Evolutionary conservation across 2,329 filamentous ascomycete species (phyloP), one percentile per base, ranked within the genome.

Genomic region (Penicillium sp.): DNA sequence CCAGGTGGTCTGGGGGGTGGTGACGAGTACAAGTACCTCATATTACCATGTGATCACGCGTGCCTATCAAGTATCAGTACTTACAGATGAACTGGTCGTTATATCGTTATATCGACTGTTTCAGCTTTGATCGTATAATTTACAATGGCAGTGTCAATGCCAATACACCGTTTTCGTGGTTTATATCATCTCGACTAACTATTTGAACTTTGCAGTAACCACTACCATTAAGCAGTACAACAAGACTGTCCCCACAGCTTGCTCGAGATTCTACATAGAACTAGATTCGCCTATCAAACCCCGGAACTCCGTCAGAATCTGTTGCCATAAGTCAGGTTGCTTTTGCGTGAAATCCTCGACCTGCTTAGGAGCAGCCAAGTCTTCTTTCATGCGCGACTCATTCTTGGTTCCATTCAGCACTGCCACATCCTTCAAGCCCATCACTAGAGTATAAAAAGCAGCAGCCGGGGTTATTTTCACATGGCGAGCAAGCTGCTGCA

Each of bases 351-450:
- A 75, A n/a, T 61, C 52, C 43, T 67, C 63, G 24, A 77, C 65
- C 37, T 56, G 64, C 24, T 62, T 57, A 15, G 78, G 59, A 0
- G 73, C 74, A 8, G 68, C 65, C 45, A 80, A 60, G 63, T 82
- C 78, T n/a, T 69, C 68, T 38, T 57, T 62, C 79, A 82, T 82
- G 35, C 73, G 72, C 48, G 63, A 64, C 39, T 60, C 56, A 48
- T 75, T 77, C 21, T 72, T 81, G 3, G 78, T 83, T 3, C 80
- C 80, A 61, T 82, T 78, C 53, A 83, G 62, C 3, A 81, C 65
- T 0, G 72, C 69, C 2, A 77, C 64, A 35, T 74, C 67, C 1
- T 72, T 74, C 26, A 81, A 61, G 1, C 75, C 73, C 54, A 81
- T 65, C 3, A 82, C 74, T n/a, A 82, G 67, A 33, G 71, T 69